Base-by-base conservation (phyloP, 305 asterid genomes). In the Solanum chacoense region DNA sequence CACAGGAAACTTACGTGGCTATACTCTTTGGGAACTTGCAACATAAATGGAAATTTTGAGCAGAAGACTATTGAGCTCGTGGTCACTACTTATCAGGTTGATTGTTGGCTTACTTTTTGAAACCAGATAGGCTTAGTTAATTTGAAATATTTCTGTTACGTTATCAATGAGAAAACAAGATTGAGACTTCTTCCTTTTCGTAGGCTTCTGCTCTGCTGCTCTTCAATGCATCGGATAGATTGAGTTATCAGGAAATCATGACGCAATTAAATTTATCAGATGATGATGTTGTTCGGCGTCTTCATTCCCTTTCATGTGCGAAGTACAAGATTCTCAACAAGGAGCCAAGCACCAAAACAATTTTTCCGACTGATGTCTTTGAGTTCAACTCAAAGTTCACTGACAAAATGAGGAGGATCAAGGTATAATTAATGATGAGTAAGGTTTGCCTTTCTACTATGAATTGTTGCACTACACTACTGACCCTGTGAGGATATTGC, bases 11-110 rank as follows among this genome's bases (percentile, higher is more conserved):
- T 98, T 35, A 95, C 98, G 8, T 95, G 96, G 95, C 94, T 95
- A 90, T 95, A 95, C 92, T 98, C 99, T 28, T 81, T 98, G 97
- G 98, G 99, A 79, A 96, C 98, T n/a, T 95, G 99, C 88, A 98
- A 95, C 94, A 94, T 96, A 91, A 95, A 90, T 75, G 99, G 98
- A 65, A 95, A 94, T 32, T 98, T 98, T 89, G 99, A 96, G 38
- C 93, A 94, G 8, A 98, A 96, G 93, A 93, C 98, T 11, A 94
- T 95, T 84, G 99, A 97, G 94, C 89, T 97, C 88, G 93, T 94
- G 72, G 98, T 98, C 87, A 94, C 99, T 67, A 98, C 99, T 34
- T 95, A 95, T 89, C 99, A 97, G 99, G 99, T 97, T 85, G 78
- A 20, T 67, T 86, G 71, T 65, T 84, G 72, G 42, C 83, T 85